Base-by-base conservation (phyloP, 2,329 filamentous ascomycete species). In the Fusarium sp. region DNA sequence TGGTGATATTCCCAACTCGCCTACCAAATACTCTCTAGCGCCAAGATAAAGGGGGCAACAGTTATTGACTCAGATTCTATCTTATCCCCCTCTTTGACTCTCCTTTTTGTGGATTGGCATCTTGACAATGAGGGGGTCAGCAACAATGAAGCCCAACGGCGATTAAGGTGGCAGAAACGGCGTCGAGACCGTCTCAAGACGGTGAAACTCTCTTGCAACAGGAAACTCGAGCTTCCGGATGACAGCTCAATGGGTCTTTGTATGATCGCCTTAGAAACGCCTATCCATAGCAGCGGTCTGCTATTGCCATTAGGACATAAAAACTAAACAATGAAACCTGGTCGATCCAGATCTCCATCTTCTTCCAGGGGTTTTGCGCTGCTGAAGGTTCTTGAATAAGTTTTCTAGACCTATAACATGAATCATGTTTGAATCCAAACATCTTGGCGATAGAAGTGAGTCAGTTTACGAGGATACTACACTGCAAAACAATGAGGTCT, bases 151-250 rank as follows among this genome's bases (percentile, higher is more conserved):
- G 60, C 68, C 68, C 42, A 55, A 32, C 51, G 43, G 22, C 20
- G 32, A 40, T 22, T 20, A 27, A 42, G 24, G 56, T 59, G 68
- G 53, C 47, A 59, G 71, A 61, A 32, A 72, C 60, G 63, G 65
- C 46, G 54, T 40, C 43, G 34, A 59, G 59, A 68, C 59, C 56
- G 73, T 51, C 32, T 53, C 18, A 25, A 42, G 34, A 40, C 50
- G n/a, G 34, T 75, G 73, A 75, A 75, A 75, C 73, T 25, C 51
- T 66, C 62, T 63, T 75, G 73, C 71, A 63, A 75, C 73, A 62
- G 55, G 66, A 63, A 64, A 42, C 32, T 44, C 51, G 46, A 53
- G 42, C 49, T 59, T 66, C 59, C 65, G 72, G 44, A 62, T 43
- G 22, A 27, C 47, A 50, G 40, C 59, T 65, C 47, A 56, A 22